A percentile compares a stretch with the other conserved stretches of the same genome.
phyloP scores from a whole-genome alignment of 2,329 filamentous ascomycete species.

The Colletotrichum liriopes region DNA sequence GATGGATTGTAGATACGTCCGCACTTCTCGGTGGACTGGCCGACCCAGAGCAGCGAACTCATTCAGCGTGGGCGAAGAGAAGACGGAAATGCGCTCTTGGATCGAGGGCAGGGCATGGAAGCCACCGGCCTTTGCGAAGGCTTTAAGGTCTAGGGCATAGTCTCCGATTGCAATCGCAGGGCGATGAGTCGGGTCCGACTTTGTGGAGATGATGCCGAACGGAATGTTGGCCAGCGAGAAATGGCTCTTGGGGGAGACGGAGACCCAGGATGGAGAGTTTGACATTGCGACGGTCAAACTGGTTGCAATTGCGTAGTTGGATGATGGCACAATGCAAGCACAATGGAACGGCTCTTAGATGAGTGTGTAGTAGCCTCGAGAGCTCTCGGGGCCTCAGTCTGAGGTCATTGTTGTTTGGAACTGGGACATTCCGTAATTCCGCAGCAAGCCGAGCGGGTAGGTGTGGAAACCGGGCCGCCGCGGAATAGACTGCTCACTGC shows the following conservation, averaged over 20 bases:
- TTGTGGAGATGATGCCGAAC: conserved; percentile 84
- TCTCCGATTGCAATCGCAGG: conserved; percentile 82
- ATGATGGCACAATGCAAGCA: background rate
- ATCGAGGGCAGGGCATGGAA: conserved; percentile 53
- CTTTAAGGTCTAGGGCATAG: conserved; percentile 78
- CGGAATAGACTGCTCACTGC: conserved; percentile 31
- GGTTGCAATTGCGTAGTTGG: background rate
- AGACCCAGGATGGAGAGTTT: conserved; percentile 48
- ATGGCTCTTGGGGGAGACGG: conserved; percentile 54
- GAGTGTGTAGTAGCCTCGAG: background rate
- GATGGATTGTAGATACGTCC: conserved; percentile 77
- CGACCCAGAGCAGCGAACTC: conserved; percentile 80
- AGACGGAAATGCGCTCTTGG: conserved; percentile 45
- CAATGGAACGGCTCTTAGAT: background rate
- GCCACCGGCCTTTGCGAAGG: conserved; percentile 66
- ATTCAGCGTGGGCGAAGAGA: conserved; percentile 73
- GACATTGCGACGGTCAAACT: conserved; percentile 18
- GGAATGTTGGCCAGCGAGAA: conserved; percentile 88
- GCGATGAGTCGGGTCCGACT: conserved; percentile 68
- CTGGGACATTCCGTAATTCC: conserved; percentile 40
- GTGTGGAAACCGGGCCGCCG: conserved; percentile 30
- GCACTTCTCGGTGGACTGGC: conserved; percentile 78
- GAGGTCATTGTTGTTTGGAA: conserved; percentile 34
- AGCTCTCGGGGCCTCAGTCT: conserved; percentile 12
- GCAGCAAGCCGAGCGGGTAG: conserved; percentile 44